These are phyloP conservation scores for Caryopteris hybrid DNA, from an alignment of 305 asterid species.

Conservation along the genomic window DNA sequence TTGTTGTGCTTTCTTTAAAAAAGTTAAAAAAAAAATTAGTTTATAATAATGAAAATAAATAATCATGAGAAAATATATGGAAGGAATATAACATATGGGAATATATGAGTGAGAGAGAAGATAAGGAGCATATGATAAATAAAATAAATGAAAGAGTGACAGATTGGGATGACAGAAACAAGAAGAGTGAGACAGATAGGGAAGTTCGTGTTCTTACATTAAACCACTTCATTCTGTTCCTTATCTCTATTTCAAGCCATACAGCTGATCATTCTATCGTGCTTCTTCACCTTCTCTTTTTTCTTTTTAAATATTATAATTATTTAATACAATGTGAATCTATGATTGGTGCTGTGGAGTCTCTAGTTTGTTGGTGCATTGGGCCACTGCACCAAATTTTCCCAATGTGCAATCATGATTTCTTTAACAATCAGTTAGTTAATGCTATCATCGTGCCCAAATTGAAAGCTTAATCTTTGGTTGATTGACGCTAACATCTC, in stretches of 20 bases:
- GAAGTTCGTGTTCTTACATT: neutral
- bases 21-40: no score
- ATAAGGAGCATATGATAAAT: neutral
- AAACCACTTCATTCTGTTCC: conserved; percentile 8
- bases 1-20: no score
- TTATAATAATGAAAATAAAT: neutral
- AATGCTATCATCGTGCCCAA: neutral
- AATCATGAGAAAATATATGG: neutral
- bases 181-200: neutral
- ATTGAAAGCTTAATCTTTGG: neutral
- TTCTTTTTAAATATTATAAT: neutral
- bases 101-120: neutral
- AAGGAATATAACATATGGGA: neutral
- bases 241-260: conserved; percentile 9
- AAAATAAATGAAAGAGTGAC: neutral
- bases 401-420: conserved; percentile 25
- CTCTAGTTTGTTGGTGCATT: conserved; percentile 18
- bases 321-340: neutral
- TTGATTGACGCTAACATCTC: neutral
- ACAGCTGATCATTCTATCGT: neutral
- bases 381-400: conserved; percentile 9
- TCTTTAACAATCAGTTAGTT: neutral
- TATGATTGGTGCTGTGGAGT: conserved; percentile 9
- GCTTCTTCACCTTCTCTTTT: conserved; percentile 5
- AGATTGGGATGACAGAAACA: conserved; percentile 3